phyloP scores from a whole-genome alignment of 2,329 filamentous ascomycete species.

The Apiospora hydei region DNA sequence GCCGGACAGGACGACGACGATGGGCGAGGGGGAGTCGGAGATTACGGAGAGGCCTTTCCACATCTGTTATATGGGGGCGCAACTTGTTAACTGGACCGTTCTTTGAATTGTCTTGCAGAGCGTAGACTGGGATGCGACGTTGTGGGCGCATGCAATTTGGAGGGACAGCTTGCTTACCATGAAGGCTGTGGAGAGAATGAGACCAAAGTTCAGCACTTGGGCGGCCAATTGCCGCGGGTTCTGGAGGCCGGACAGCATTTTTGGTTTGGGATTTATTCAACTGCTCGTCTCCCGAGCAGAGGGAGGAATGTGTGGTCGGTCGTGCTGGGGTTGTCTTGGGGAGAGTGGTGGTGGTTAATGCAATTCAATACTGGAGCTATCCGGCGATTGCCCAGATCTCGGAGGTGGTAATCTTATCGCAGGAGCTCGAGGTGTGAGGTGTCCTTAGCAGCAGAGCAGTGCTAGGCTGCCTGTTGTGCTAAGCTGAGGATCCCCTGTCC shows the following conservation, averaged over 20 bases:
- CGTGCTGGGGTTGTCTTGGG: not conserved
- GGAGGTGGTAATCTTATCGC: not conserved
- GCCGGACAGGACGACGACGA: conserved; percentile 85
- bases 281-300: conserved; percentile 26
- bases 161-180: conserved; percentile 65
- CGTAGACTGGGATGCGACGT: not conserved
- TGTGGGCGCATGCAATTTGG: not conserved
- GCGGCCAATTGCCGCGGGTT: conserved; percentile 83
- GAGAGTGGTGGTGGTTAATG: not conserved
- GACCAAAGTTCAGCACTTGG: conserved; percentile 88
- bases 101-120: not conserved
- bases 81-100: not conserved
- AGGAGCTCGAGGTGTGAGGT: conserved; percentile 10
- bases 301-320: conserved; percentile 28
- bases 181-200: conserved; percentile 89
- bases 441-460: conserved; percentile 19
- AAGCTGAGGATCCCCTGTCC: not conserved
- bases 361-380: conserved; percentile 4
- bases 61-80: conserved; percentile 57
- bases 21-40: conserved; percentile 77
- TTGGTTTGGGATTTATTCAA: conserved; percentile 27
- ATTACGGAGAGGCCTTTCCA: conserved; percentile 88
- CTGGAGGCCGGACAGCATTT: conserved; percentile 72
- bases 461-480: not conserved
- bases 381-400: conserved; percentile 15